Base-by-base conservation (phyloP, 2,329 filamentous ascomycete genomes). In the Proliferodiscus dingleyae region DNA sequence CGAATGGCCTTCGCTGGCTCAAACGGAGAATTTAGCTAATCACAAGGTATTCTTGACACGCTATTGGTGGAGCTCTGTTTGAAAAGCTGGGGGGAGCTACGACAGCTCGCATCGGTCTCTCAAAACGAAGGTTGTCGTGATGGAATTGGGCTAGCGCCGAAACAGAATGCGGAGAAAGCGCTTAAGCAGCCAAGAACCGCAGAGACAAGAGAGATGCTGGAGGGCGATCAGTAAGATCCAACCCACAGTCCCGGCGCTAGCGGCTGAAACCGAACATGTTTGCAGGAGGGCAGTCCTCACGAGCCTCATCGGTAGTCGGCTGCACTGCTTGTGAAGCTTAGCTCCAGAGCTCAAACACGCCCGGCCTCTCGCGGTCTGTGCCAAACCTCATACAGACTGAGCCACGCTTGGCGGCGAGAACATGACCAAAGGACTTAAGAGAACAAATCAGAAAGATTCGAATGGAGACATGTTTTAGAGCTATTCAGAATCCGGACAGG, bases 121-220 rank as follows among this genome's bases (percentile, higher is more conserved):
- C 42, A 46, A 48, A 44, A 36, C 15, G 43, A 15, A 47, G 37
- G 37, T 43, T 15, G 38, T 39, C 39, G 33, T 33, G 41, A 44
- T 24, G n/a, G 34, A 16, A 23, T 23, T 30, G 13, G 21, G 43
- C 41, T 36, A 44, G 38, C 40, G 18, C 46, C 38, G 44, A 51
- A 52, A 54, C 51, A 32, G 38, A 47, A 38, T 46, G 44, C 41
- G 46, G 51, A 54, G 49, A 46, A 10, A 46, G 30, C 28, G 24
- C 26, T 23, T 40, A 42, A 43, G 47, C 45, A 29, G 28, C n/a
- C 13, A 33, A 13, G 22, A 13, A 39, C 28, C n/a, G n/a, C 15
- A n/a, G n/a, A n/a, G n/a, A n/a, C n/a, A n/a, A n/a, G n/a, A 10
- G 8, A 11, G 39, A 15, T 38, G 33, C 45, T 40, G 30, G 41